Evolutionary conservation across 768 basidiomycete species (phyloP).

Genomic region (Tricholoma hemisulphureum): DNA sequence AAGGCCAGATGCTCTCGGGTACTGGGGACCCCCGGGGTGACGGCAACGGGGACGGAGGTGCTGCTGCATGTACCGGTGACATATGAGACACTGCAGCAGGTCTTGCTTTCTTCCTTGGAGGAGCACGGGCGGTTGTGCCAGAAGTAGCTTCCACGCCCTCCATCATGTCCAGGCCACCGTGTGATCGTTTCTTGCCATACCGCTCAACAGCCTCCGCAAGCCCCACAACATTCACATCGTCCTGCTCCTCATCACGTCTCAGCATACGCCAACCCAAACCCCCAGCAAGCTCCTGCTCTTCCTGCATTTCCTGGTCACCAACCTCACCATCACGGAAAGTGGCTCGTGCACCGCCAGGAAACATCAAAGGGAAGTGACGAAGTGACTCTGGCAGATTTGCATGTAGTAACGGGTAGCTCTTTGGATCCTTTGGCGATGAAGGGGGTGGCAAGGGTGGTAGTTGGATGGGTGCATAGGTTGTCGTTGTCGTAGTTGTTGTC

Average conservation of each 20-base stretch:
- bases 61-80: slow-evolving; percentile 67
- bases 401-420: slow-evolving; percentile 75
- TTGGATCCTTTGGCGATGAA: slow-evolving; percentile 69
- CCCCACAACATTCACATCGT: slow-evolving; percentile 53
- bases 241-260: slow-evolving; percentile 57
- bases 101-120: slow-evolving; percentile 78
- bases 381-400: slow-evolving; percentile 72
- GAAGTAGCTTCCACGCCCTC: slow-evolving; percentile 46
- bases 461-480: slow-evolving; percentile 85
- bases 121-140: slow-evolving; percentile 47
- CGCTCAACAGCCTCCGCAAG: slow-evolving; percentile 82
- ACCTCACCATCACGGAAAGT: slow-evolving; percentile 72
- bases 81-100: slow-evolving; percentile 57
- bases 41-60: slow-evolving; percentile 80
- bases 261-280: slow-evolving; percentile 79
- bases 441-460: slow-evolving; percentile 73
- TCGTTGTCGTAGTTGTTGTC: slow-evolving; percentile 90
- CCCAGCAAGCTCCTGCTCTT: slow-evolving; percentile 62
- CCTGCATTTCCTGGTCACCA: slow-evolving; percentile 65
- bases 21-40: slow-evolving; percentile 85
- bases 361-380: slow-evolving; percentile 72
- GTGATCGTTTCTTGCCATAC: slow-evolving; percentile 82
- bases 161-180: slow-evolving; percentile 54
- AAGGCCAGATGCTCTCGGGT: slow-evolving; percentile 74
- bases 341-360: slow-evolving; percentile 78